phyloP scores from a whole-genome alignment of 768 basidiomycete species.

The Imleria badia region DNA sequence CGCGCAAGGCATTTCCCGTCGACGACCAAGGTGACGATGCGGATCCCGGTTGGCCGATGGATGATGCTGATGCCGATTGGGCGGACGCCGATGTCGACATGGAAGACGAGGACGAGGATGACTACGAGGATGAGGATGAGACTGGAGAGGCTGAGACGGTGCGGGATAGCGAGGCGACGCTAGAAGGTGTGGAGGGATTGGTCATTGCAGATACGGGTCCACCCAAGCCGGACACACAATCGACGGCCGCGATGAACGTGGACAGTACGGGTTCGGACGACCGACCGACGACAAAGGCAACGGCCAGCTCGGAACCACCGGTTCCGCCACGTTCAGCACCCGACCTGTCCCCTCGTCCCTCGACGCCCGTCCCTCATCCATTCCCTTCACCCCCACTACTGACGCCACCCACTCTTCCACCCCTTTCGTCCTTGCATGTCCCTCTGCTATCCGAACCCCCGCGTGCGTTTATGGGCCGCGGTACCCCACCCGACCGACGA shows the following conservation, averaged over 20 bases:
- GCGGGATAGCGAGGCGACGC: slow-evolving; percentile 14
- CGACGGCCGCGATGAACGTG: slow-evolving; percentile 3
- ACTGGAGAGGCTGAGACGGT: slow-evolving; percentile 6
- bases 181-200: slow-evolving; percentile 15
- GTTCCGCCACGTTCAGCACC: background rate
- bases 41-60: slow-evolving; percentile 20
- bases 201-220: slow-evolving; percentile 3
- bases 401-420: slow-evolving; percentile 17
- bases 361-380: slow-evolving; percentile 1
- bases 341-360: slow-evolving; percentile 2
- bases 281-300: background rate
- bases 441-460: slow-evolving; percentile 33
- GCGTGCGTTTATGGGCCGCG: slow-evolving; percentile 36
- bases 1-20: slow-evolving; percentile 12
- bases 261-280: background rate
- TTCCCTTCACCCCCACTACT: slow-evolving; percentile 5
- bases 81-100: slow-evolving; percentile 29
- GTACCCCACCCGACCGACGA: slow-evolving; percentile 31
- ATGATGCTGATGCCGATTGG: slow-evolving; percentile 28
- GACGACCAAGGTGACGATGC: slow-evolving; percentile 22
- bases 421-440: slow-evolving; percentile 32
- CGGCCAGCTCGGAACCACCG: background rate
- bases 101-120: slow-evolving; percentile 34
- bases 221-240: background rate
- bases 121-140: slow-evolving; percentile 33